These are phyloP conservation scores for Tanacetum coccineum DNA, from an alignment of 129 eudicot species.

Conservation along the genomic window DNA sequence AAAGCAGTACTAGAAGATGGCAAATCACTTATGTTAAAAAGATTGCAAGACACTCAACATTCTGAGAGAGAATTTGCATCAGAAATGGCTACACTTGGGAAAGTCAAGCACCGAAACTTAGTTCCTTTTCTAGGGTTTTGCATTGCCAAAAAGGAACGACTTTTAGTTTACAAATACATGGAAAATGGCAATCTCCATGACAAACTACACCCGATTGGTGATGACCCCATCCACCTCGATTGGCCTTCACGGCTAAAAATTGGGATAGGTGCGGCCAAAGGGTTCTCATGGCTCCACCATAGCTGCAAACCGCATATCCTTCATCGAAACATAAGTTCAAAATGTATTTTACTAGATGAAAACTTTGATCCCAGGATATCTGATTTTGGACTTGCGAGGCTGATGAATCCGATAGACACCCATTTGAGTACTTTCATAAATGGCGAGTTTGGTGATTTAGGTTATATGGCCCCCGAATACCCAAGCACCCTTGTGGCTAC, in stretches of 20 bases:
- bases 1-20: conserved; percentile 81
- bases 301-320: conserved; percentile 82
- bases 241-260: conserved; percentile 87
- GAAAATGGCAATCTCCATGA: conserved; percentile 70
- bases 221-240: conserved; percentile 37
- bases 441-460: conserved; percentile 92
- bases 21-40: conserved; percentile 58
- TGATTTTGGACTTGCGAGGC: conserved; percentile 90
- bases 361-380: conserved; percentile 72
- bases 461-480: conserved; percentile 92
- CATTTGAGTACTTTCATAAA: conserved; percentile 89
- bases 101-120: conserved; percentile 63
- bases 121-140: conserved; percentile 90
- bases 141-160: conserved; percentile 56
- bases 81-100: conserved; percentile 80
- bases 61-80: conserved; percentile 74
- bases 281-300: conserved; percentile 93
- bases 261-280: conserved; percentile 79
- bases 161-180: conserved; percentile 75
- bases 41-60: conserved; percentile 75
- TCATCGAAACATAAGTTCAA: conserved; percentile 81
- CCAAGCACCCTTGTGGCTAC: conserved; percentile 77
- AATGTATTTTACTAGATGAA: conserved; percentile 65
- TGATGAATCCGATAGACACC: conserved; percentile 81
- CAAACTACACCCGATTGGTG: conserved; percentile 38